Evolutionary conservation across 331 rosid genomes (phyloP).

Genomic region (Cydonia oblonga): DNA sequence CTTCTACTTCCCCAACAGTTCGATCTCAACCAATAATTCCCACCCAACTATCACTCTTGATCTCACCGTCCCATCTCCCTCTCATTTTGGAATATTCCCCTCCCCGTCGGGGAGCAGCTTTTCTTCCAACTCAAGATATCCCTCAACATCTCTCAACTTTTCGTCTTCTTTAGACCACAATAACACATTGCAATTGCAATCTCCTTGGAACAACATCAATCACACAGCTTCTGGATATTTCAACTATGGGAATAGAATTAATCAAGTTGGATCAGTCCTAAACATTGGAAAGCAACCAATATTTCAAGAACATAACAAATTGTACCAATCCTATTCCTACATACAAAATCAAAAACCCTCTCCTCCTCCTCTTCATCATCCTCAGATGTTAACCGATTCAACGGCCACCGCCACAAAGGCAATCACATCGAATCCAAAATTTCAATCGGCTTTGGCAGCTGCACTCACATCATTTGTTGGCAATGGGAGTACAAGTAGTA

Average conservation of each 20-base stretch:
- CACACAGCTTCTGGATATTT: slow-evolving; percentile 4
- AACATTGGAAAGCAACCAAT: slow-evolving; percentile 14
- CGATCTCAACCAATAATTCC: slow-evolving; percentile 38
- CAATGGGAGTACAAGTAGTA: neutral
- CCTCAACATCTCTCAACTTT: slow-evolving; percentile 32
- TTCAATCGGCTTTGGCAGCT: slow-evolving; percentile 42
- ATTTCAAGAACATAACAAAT: slow-evolving; percentile 16
- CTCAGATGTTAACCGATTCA: slow-evolving; percentile 14
- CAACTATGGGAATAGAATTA: slow-evolving; percentile 12
- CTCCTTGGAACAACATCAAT: slow-evolving; percentile 1
- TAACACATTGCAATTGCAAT: neutral
- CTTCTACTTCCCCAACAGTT: slow-evolving; percentile 34
- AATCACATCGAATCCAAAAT: slow-evolving; percentile 38
- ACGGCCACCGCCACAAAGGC: slow-evolving; percentile 43
- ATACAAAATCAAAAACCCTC: neutral
- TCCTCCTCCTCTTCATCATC: neutral
- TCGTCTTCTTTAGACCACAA: slow-evolving; percentile 24
- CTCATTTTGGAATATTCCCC: slow-evolving; percentile 14
- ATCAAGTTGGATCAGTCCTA: slow-evolving; percentile 8
- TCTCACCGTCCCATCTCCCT: slow-evolving; percentile 28
- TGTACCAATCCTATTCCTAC: slow-evolving; percentile 16
- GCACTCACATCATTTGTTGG: slow-evolving; percentile 37
- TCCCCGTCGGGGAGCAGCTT: neutral
- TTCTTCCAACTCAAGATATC: slow-evolving; percentile 9
- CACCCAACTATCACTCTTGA: slow-evolving; percentile 63